Conservation (phyloP, 768 basidiomycete genomes). For the Strobilomyces confusus region DNA sequence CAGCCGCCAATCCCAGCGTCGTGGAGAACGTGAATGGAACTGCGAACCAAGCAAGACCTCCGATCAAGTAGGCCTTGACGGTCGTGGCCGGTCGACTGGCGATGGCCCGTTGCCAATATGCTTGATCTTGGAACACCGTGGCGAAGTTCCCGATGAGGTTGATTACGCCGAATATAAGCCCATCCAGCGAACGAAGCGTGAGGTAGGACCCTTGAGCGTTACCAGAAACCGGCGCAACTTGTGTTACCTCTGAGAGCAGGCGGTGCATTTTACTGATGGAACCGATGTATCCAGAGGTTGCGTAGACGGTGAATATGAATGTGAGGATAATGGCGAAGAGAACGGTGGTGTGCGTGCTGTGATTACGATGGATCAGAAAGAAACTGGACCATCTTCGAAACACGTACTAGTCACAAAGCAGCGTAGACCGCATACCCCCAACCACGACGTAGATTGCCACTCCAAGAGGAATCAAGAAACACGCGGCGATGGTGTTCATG, state of each 20-base stretch:
- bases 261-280: constrained; percentile 74
- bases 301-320: constrained; percentile 78
- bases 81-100: constrained; percentile 80
- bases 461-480: constrained; percentile 85
- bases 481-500: constrained; percentile 86
- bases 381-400: neutral
- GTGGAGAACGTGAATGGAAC: constrained; percentile 87
- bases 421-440: constrained; percentile 82
- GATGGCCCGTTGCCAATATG: constrained; percentile 92
- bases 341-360: constrained; percentile 80
- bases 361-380: neutral
- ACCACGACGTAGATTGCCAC: constrained; percentile 87
- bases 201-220: constrained; percentile 86
- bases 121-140: constrained; percentile 62
- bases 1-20: constrained; percentile 82
- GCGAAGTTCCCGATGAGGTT: constrained; percentile 85
- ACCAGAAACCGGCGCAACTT: constrained; percentile 58
- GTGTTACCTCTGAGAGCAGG: constrained; percentile 60
- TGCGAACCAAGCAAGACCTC: constrained; percentile 89
- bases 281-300: constrained; percentile 75
- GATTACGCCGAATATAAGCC: constrained; percentile 81
- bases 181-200: constrained; percentile 73
- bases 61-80: constrained; percentile 87
- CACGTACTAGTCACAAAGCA: constrained; percentile 83
- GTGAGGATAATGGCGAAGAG: constrained; percentile 83